Evolutionary conservation across 495 filamentous ascomycete species (phyloP).

Genomic region (Cenococcum geophilum): DNA sequence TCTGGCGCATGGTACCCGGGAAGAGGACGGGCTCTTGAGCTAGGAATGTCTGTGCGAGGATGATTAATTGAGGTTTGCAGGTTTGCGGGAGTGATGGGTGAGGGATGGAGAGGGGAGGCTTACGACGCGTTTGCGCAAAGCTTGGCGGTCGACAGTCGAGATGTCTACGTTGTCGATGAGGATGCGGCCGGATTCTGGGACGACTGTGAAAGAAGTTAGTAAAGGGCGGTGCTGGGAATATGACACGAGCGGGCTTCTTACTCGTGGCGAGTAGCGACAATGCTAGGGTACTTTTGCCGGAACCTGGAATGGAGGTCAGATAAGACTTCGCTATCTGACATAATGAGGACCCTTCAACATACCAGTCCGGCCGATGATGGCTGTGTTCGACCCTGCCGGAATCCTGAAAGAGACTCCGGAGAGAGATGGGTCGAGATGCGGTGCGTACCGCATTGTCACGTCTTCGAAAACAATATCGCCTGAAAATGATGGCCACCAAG

Average conservation of each 20-base stretch:
- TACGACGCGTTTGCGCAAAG: conserved; percentile 49
- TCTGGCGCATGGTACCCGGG: conserved; percentile 53
- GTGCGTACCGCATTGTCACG: conserved; percentile 71
- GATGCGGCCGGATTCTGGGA: conserved; percentile 51
- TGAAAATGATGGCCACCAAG: conserved; percentile 63
- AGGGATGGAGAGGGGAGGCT: conserved; percentile 1
- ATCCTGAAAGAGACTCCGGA: conserved; percentile 59
- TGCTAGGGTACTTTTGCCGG: conserved; percentile 62
- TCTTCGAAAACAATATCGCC: conserved; percentile 69
- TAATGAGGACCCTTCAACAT: not conserved
- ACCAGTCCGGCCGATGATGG: conserved; percentile 55
- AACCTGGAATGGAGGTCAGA: conserved; percentile 32
- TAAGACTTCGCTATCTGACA: not conserved
- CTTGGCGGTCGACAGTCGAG: conserved; percentile 52
- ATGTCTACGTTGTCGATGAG: conserved; percentile 56
- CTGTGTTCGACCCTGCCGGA: conserved; percentile 64
- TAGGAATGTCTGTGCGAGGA: conserved; percentile 46
- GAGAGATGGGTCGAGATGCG: conserved; percentile 64
- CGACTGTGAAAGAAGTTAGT: conserved; percentile 25
- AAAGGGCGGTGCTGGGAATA: not conserved
- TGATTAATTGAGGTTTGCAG: not conserved
- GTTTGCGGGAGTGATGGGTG: not conserved
- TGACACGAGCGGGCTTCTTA: not conserved
- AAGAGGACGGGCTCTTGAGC: conserved; percentile 62
- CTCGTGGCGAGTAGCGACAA: conserved; percentile 53